phyloP scores from a whole-genome alignment of 345 rosid genomes.

The Pseudoturritis turrita region DNA sequence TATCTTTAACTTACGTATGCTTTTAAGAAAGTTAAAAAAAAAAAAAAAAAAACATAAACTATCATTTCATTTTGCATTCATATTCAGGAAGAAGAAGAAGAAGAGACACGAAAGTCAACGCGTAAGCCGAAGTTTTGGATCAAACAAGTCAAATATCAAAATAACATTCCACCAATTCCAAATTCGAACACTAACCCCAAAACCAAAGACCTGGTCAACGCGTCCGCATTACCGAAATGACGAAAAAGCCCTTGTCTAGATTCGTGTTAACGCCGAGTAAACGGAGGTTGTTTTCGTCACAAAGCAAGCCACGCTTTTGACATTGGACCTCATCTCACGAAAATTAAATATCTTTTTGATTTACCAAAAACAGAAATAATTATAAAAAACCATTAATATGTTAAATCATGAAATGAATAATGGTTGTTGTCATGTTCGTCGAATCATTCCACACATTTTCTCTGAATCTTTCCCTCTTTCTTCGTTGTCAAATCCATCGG shows the following conservation, averaged over 20 bases:
- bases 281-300: constrained; percentile 14
- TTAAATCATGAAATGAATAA: constrained; percentile 16
- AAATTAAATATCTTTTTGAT: neutral
- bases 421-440: constrained; percentile 37
- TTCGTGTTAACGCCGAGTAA: neutral
- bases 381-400: constrained; percentile 1
- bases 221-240: neutral
- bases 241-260: neutral
- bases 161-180: neutral
- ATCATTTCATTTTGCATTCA: neutral
- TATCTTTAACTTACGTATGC: too few species aligned
- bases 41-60: neutral
- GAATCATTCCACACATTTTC: constrained; percentile 12
- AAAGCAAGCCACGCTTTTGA: constrained; percentile 11
- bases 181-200: neutral
- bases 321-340: neutral
- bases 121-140: constrained; percentile 9
- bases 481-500: constrained; percentile 7
- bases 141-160: constrained; percentile 1
- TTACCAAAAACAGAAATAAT: neutral
- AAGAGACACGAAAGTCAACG: constrained; percentile 10
- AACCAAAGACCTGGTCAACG: constrained; percentile 14
- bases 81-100: neutral
- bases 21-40: too few species aligned
- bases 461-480: neutral